phyloP scores from a whole-genome alignment of 768 basidiomycete species.

The Lyophyllum decastes region DNA sequence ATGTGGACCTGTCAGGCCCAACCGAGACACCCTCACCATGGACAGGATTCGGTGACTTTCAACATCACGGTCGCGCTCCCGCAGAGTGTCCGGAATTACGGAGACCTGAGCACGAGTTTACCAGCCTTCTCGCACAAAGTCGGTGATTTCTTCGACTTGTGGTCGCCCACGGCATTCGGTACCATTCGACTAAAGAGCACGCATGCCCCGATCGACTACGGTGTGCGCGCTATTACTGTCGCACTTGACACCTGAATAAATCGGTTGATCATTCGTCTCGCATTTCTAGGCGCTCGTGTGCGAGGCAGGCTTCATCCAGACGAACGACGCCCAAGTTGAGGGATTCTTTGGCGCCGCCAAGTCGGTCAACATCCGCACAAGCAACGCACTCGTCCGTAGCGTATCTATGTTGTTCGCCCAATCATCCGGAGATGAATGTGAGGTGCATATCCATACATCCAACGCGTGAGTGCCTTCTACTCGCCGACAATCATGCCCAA shows the following conservation, averaged over 20 bases:
- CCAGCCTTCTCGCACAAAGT: neutral
- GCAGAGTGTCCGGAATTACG: neutral
- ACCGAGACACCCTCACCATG: neutral
- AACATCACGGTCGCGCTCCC: conserved; percentile 3
- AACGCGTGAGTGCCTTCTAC: neutral
- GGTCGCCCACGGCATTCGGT: neutral
- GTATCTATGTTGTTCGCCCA: neutral
- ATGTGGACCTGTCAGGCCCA: neutral
- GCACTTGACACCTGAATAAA: too few species aligned
- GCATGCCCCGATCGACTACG: neutral
- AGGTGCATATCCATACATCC: neutral
- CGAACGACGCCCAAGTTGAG: neutral
- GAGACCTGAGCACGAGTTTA: conserved; percentile 1
- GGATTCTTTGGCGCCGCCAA: neutral
- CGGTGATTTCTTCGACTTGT: conserved; percentile 1
- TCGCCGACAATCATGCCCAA: too few species aligned
- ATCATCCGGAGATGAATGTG: neutral
- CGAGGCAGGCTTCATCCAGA: neutral
- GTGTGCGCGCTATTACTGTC: neutral
- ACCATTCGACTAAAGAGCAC: neutral
- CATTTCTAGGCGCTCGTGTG: neutral
- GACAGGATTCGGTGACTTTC: neutral
- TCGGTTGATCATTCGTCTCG: neutral
- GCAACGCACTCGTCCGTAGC: neutral
- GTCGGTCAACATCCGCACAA: neutral